Conservation (phyloP, 1,284 basidiomycete species). For the Pisolithus thermaeus region DNA sequence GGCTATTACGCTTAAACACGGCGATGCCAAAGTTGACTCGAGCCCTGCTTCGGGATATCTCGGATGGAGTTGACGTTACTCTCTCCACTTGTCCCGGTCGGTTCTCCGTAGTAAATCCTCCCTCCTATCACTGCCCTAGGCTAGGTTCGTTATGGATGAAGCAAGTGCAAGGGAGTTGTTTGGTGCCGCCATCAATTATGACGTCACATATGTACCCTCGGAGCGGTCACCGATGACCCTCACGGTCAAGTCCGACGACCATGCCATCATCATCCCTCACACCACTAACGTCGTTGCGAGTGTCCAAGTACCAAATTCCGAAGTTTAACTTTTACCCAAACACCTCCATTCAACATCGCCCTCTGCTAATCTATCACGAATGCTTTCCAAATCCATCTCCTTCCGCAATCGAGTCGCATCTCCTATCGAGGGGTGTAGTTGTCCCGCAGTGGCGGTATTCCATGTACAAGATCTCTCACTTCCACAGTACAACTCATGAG, state of each 20-base stretch:
- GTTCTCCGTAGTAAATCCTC: too few species aligned
- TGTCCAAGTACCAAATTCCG: slow-evolving; percentile 2
- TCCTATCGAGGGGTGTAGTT: slow-evolving; percentile 30
- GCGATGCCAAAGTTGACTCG: background rate
- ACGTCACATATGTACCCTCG: slow-evolving; percentile 5
- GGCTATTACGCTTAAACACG: background rate
- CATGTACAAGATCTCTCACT: slow-evolving; percentile 39
- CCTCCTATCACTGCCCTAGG: too few species aligned
- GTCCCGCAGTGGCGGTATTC: slow-evolving; percentile 36
- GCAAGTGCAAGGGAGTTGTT: too few species aligned
- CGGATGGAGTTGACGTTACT: background rate
- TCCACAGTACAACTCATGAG: slow-evolving; percentile 39
- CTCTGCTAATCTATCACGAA: slow-evolving; percentile 11
- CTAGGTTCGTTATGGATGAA: too few species aligned
- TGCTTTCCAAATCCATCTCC: slow-evolving; percentile 14
- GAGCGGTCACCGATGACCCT: too few species aligned
- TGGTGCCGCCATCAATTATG: background rate
- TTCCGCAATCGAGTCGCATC: slow-evolving; percentile 26
- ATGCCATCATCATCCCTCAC: background rate
- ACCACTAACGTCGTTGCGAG: background rate
- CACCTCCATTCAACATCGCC: slow-evolving; percentile 9
- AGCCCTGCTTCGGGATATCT: background rate
- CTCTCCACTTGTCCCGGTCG: too few species aligned
- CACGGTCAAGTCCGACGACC: background rate
- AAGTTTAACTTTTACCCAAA: slow-evolving; percentile 1